A percentile compares a stretch with the other conserved stretches of the same genome.
Conservation (phyloP, 345 rosid genomes). For the Eucalyptus sideroxylon region DNA sequence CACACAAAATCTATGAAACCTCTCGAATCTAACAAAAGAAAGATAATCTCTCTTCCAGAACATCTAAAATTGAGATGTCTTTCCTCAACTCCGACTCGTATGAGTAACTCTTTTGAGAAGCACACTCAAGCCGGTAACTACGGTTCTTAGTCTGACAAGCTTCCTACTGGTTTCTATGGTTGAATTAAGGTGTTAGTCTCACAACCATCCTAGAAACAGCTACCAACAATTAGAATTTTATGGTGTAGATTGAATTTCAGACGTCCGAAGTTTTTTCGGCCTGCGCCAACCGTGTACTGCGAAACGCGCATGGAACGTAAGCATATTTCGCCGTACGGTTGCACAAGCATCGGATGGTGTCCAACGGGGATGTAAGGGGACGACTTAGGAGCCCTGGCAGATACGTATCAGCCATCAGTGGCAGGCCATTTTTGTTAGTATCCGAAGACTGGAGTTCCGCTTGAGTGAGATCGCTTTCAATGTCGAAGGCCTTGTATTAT, state of each 20-base stretch:
- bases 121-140: not conserved
- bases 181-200: not conserved
- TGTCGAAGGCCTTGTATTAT: not conserved
- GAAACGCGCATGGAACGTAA: not conserved
- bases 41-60: not conserved
- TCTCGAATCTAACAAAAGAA: not conserved
- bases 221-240: not conserved
- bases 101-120: not conserved
- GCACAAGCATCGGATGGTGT: not conserved
- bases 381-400: not conserved
- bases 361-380: not conserved
- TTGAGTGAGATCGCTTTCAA: not conserved
- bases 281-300: not conserved
- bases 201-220: not conserved
- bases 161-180: not conserved
- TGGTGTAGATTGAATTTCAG: not conserved
- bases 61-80: not conserved
- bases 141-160: not conserved
- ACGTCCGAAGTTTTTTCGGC: not conserved
- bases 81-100: not conserved
- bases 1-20: not conserved
- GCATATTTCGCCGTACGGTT: not conserved
- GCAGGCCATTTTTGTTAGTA: not conserved
- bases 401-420: not conserved
- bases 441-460: not conserved